Evolutionary conservation across 768 basidiomycete species (phyloP), one percentile per base, ranked within the genome.

Genomic region (Trametes maxima): DNA sequence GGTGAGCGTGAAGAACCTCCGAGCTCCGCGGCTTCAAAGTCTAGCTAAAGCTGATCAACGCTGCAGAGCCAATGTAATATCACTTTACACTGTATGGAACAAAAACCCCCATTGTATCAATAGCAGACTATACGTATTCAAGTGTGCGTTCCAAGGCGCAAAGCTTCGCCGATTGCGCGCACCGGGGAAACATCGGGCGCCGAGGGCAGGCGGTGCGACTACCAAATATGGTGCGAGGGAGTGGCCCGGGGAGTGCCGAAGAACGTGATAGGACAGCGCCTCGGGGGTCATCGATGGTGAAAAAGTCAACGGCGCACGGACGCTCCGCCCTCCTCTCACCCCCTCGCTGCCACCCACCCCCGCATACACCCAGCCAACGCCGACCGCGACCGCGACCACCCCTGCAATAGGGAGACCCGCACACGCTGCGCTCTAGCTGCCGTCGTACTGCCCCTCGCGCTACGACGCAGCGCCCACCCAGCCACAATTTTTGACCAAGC

Each of bases 401-500:
- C 14, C 28, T 33, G 33, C 50, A 52, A 54, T 12, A 60, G 51
- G 51, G 51, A 58, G 55, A 65, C 59, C 39, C 47, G 21, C 28
- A 54, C 45, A 16, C 2, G 16, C 33, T 42, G 54, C 54, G 47
- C 40, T 22, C 50, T 45, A 64, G 67, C 66, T 72, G 69, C 59
- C 61, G 70, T 73, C 70, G 68, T 65, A 62, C 57, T 60, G 63
- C 60, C 45, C 37, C 47, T 43, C 51, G 51, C 58, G 64, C 65
- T 68, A 63, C 76, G 82, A 77, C 81, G 71, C 76, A 76, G 76
- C 76, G 74, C 66, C 73, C 60, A 48, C 67, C 64, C 70, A 67
- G 73, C 75, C 85, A 90, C 71, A 73, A 90, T 89, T 88, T 79
- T 84, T 85, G 84, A 85, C 83, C 87, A 89, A 73, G 77, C 79